These are phyloP conservation scores for Diaporthe citrichinensis DNA, from an alignment of 2,329 filamentous ascomycete genomes.

Conservation along the genomic window DNA sequence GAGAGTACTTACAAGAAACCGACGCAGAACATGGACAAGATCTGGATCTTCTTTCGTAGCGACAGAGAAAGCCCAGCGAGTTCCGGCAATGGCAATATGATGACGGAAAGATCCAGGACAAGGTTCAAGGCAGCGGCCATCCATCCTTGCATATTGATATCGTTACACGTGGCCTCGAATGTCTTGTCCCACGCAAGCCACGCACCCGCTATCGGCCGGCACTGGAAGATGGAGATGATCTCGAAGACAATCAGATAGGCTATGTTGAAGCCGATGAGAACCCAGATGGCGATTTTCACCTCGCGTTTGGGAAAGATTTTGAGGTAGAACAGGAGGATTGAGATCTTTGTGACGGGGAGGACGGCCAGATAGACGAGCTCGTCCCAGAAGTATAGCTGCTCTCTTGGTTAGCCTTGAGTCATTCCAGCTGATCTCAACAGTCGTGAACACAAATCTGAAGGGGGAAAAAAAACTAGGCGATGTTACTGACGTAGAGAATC, in stretches of 20 bases:
- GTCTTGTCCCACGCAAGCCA: conserved; percentile 52
- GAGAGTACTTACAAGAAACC: conserved; percentile 49
- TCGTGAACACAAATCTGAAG: neutral
- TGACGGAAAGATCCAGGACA: conserved; percentile 49
- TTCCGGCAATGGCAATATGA: conserved; percentile 51
- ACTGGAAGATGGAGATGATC: conserved; percentile 50
- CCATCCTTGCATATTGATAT: conserved; percentile 52
- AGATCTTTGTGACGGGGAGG: conserved; percentile 52
- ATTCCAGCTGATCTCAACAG: neutral
- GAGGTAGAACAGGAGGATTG: conserved; percentile 55
- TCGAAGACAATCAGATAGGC: conserved; percentile 47
- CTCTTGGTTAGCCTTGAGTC: neutral
- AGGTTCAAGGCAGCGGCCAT: conserved; percentile 51
- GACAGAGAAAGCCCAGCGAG: conserved; percentile 49
- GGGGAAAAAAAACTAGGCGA: neutral
- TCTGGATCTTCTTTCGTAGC: conserved; percentile 50
- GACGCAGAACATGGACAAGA: conserved; percentile 53
- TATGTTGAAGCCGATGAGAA: conserved; percentile 50
- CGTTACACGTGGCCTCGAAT: conserved; percentile 49
- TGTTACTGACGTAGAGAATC: conserved; percentile 53
- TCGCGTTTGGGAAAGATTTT: conserved; percentile 50
- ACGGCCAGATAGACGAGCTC: conserved; percentile 50
- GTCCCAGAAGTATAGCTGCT: conserved; percentile 49
- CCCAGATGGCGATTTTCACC: conserved; percentile 47
- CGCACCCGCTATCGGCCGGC: conserved; percentile 48